phyloP scores from a whole-genome alignment of 768 basidiomycete genomes.

The Lactifluus hygrophoroides region DNA sequence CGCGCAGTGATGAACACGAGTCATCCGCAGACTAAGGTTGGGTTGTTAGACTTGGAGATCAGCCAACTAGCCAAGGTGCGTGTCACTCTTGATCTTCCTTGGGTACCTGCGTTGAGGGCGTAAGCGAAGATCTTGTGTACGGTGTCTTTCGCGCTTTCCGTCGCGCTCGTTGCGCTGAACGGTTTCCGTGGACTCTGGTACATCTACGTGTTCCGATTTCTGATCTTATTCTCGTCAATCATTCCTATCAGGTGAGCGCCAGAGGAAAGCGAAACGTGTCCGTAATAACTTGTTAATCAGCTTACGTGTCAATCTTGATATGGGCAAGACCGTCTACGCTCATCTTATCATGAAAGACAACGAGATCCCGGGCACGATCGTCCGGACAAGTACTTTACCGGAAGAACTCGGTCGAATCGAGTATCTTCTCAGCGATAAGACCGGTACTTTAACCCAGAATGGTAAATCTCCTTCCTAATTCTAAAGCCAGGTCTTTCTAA shows the following conservation, averaged over 20 bases:
- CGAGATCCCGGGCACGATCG: slow-evolving; percentile 93
- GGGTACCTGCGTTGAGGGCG: not conserved
- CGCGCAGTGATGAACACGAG: slow-evolving; percentile 98
- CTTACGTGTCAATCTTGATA: slow-evolving; percentile 97
- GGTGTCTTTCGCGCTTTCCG: slow-evolving; percentile 86
- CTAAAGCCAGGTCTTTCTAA: not conserved
- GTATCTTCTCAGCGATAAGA: slow-evolving; percentile 95
- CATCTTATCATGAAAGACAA: slow-evolving; percentile 88
- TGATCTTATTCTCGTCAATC: slow-evolving; percentile 97
- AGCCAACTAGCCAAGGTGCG: slow-evolving; percentile 89
- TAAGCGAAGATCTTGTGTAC: slow-evolving; percentile 73
- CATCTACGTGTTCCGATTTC: slow-evolving; percentile 91
- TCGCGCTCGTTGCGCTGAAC: slow-evolving; percentile 90
- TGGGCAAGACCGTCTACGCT: slow-evolving; percentile 99
- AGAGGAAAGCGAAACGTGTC: not conserved
- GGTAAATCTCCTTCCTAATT: slow-evolving; percentile 39
- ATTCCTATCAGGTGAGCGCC: slow-evolving; percentile 90
- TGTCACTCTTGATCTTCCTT: not conserved
- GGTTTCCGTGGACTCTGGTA: slow-evolving; percentile 96
- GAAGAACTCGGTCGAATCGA: slow-evolving; percentile 95
- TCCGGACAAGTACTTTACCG: slow-evolving; percentile 93
- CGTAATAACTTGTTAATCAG: slow-evolving; percentile 35
- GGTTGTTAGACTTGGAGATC: slow-evolving; percentile 87
- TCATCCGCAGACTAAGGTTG: slow-evolving; percentile 91
- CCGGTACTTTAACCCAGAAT: slow-evolving; percentile 95